Base-by-base conservation (phyloP, 495 filamentous ascomycete genomes). In the Annulohypoxylon maeteangense region DNA sequence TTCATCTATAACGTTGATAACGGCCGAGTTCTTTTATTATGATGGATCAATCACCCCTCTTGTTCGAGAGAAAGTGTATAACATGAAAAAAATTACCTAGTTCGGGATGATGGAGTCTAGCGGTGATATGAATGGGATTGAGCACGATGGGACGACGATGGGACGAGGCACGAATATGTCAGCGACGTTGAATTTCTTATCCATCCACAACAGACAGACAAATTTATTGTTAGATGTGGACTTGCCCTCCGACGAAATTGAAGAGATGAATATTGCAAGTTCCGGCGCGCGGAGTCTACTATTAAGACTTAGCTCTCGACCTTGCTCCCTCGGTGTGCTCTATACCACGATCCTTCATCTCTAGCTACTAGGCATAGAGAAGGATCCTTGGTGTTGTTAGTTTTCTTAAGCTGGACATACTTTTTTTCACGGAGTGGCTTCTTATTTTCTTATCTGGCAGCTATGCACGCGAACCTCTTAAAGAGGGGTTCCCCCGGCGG, bases 31-130 rank as follows among this genome's bases (percentile, higher is more conserved):
- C 34, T 67, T 72, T 67, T 72, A 47, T 36, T 29, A 10, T 45
- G 48, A 65, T 66, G 44, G 60, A 68, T 51, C 48, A 68, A 65
- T 73, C 70, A 47, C 70, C 61, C 34, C 65, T 73, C 70, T 68
- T 65, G 27, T 58, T 67, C 40, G 11, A 36, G 64, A 65, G 64
- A 55, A 67, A 50, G 55, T 73, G 65, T 68, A 72, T 63, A 72
- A 72, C 61, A 72, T 61, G 62, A 45, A 29, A 27, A n/a, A 65
- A 34, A 53, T 59, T 57, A 56, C 42, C 62, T 57, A 57, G 51
- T 63, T 60, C 62, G 50, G 38, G 61, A 73, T 56, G 67, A 65
- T 25, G 61, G 56, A 56, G 59, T 61, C 32, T 53, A 31, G 31
- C 20, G 40, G 50, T 23, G 62, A 62, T 51, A 7, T 58, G 32